phyloP scores from a whole-genome alignment of 108 stramenopile species.

The Discostella stelligeroides region DNA sequence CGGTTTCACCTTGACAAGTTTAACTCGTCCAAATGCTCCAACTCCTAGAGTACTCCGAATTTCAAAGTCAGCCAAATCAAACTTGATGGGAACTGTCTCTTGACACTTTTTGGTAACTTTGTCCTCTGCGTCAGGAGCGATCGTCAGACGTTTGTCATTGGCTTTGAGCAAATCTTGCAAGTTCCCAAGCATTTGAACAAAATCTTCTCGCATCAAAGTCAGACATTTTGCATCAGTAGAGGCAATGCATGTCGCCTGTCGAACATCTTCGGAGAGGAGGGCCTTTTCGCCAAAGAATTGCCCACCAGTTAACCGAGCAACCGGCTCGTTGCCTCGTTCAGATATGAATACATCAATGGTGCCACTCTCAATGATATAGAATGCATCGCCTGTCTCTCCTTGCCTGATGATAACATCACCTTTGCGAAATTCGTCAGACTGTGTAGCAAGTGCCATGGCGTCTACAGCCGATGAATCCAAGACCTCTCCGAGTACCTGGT shows the following conservation, averaged over 20 bases:
- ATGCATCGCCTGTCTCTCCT: slow-evolving; percentile 56
- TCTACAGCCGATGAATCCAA: slow-evolving; percentile 44
- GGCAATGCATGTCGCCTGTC: slow-evolving; percentile 57
- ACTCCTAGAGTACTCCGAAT: slow-evolving; percentile 61
- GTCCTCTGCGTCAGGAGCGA: slow-evolving; percentile 3
- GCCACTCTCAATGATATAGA: slow-evolving; percentile 60
- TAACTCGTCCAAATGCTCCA: slow-evolving; percentile 81
- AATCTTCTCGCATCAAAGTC: slow-evolving; percentile 64
- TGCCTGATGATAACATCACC: slow-evolving; percentile 48
- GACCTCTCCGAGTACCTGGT: slow-evolving; percentile 46
- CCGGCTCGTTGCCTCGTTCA: slow-evolving; percentile 28
- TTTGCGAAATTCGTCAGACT: slow-evolving; percentile 24
- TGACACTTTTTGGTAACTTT: background rate
- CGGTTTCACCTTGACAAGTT: slow-evolving; percentile 69
- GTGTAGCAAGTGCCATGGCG: slow-evolving; percentile 37
- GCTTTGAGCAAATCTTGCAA: slow-evolving; percentile 68
- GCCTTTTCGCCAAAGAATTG: slow-evolving; percentile 57
- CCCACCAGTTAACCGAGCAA: slow-evolving; percentile 39
- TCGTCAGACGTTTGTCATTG: slow-evolving; percentile 9
- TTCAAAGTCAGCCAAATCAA: slow-evolving; percentile 52
- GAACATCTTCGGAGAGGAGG: slow-evolving; percentile 36
- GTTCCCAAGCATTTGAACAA: slow-evolving; percentile 59
- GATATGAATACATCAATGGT: slow-evolving; percentile 45
- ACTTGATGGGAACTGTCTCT: slow-evolving; percentile 18
- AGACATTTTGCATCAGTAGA: slow-evolving; percentile 43